Base-by-base conservation (phyloP, 768 basidiomycete genomes). In the Pulveroboletus ravenelii region DNA sequence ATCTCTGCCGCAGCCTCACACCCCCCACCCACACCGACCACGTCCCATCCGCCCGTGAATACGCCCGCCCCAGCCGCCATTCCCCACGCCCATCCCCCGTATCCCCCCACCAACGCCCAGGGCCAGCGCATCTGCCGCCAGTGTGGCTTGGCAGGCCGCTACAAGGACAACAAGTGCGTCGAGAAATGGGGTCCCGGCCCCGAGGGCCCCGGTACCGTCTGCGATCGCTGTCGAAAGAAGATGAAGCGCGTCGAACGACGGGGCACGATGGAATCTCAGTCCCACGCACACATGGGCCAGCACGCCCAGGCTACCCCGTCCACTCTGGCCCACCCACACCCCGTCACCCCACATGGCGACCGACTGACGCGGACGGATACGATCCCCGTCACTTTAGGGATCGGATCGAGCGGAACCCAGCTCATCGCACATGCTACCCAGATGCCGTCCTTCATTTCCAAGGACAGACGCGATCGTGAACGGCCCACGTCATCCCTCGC, bases 131-230 rank as follows among this genome's bases (percentile, higher is more conserved):
- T 86, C 42, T 89, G 88, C 63, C 72, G 87, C 6, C 85, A 87
- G 59, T 90, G 88, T 58, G 85, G 85, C 0, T 69, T 83, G 38
- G 72, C 80, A 0, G 88, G 88, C 0, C 72, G 87, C 1, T 90
- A 89, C 70, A 89, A 89, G 70, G 88, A 90, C 18, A 85, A 84
- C 9, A 88, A 88, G 57, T 90, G 88, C 62, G 87, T 90, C 45
- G 88, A 90, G 61, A 90, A 90, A 66, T 90, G 88, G 88, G 88
- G 88, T 1, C 87, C 88, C 20, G 88, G 88, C 5, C 88, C 88
- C 41, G 78, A 84, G 67, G 88, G 88, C 0, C 88, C 88, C 45
- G 88, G 87, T 18, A 90, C 88, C 0, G 87, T 90, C 0, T 90
- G 87, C 61, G 88, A 90, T 72, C 72, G 87, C 78, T 89, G 88